A percentile compares a stretch with the other conserved stretches of the same genome.
Evolutionary conservation across 148 eudicot species (phyloP).

Genomic region (Arctostaphylos glauca): DNA sequence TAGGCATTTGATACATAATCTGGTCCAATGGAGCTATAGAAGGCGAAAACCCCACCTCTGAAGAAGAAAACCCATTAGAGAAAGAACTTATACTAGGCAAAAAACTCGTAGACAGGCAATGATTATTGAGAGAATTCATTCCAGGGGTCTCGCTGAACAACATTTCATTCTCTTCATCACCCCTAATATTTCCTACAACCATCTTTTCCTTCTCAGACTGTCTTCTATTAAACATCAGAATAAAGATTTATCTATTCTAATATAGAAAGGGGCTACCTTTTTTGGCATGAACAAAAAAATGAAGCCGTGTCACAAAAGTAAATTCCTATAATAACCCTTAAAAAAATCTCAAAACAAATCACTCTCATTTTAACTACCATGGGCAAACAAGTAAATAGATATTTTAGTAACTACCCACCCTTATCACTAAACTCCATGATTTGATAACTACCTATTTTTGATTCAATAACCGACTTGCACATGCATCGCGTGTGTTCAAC

Average conservation of each 20-base stretch:
- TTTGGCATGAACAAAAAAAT: too few relatives aligned
- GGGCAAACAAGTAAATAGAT: too few relatives aligned
- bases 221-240: conserved; percentile 24
- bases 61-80: conserved; percentile 19
- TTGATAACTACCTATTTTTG: too few relatives aligned
- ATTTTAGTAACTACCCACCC: too few relatives aligned
- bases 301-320: too few relatives aligned
- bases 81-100: conserved; percentile 22
- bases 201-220: conserved; percentile 17
- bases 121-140: conserved; percentile 23
- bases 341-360: too few relatives aligned
- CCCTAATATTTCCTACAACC: conserved; percentile 24
- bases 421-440: too few relatives aligned
- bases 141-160: conserved; percentile 32
- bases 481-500: too few relatives aligned
- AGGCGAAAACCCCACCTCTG: conserved; percentile 37
- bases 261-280: too few relatives aligned
- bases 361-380: too few relatives aligned
- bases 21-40: conserved; percentile 31
- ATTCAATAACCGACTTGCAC: too few relatives aligned
- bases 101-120: conserved; percentile 10
- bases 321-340: too few relatives aligned
- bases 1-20: conserved; percentile 21
- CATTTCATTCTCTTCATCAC: conserved; percentile 31
- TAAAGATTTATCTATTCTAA: background rate